Percentiles rank a stretch among this genome's conserved stretches.
These are phyloP conservation scores for Gentiana macrophylla DNA, from an alignment of 257 asterid genomes.

Conservation along the genomic window DNA sequence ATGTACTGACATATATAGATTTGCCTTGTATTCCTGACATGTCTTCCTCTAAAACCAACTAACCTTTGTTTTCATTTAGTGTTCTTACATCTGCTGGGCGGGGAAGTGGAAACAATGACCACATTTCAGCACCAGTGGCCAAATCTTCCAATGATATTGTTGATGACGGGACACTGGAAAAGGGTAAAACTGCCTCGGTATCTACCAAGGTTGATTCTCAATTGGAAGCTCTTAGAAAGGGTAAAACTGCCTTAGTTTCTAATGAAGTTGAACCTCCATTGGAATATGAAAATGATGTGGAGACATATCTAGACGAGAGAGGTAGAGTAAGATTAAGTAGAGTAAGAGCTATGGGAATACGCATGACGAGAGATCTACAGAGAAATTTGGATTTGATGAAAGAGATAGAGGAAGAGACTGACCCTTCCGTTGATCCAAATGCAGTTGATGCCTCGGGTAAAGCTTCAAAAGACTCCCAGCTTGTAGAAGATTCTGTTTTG, in stretches of 20 bases:
- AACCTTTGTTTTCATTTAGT: slow-evolving; percentile 26
- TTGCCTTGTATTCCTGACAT: not conserved
- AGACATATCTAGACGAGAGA: slow-evolving; percentile 84
- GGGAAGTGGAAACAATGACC: slow-evolving; percentile 28
- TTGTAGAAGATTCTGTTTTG: slow-evolving; percentile 20
- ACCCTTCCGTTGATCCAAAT: slow-evolving; percentile 11
- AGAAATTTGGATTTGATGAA: slow-evolving; percentile 91
- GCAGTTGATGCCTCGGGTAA: slow-evolving; percentile 21
- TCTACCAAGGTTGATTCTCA: slow-evolving; percentile 36
- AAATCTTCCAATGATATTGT: slow-evolving; percentile 19
- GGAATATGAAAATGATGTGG: slow-evolving; percentile 50
- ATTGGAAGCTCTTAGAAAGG: slow-evolving; percentile 20
- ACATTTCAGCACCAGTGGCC: slow-evolving; percentile 26
- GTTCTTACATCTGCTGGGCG: slow-evolving; percentile 63
- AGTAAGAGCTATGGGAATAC: slow-evolving; percentile 85
- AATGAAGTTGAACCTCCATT: slow-evolving; percentile 35
- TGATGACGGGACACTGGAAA: slow-evolving; percentile 10
- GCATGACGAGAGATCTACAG: slow-evolving; percentile 93
- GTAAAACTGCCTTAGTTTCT: slow-evolving; percentile 26
- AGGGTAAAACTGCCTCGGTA: slow-evolving; percentile 27
- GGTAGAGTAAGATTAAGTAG: slow-evolving; percentile 80
- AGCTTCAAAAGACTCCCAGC: slow-evolving; percentile 16
- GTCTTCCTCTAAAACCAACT: slow-evolving; percentile 3
- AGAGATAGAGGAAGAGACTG: slow-evolving; percentile 57
- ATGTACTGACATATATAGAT: too few species aligned